Evolutionary conservation across 2,329 filamentous ascomycete species (phyloP), one percentile per base, ranked within the genome.

Genomic region (Clonostachys solani): DNA sequence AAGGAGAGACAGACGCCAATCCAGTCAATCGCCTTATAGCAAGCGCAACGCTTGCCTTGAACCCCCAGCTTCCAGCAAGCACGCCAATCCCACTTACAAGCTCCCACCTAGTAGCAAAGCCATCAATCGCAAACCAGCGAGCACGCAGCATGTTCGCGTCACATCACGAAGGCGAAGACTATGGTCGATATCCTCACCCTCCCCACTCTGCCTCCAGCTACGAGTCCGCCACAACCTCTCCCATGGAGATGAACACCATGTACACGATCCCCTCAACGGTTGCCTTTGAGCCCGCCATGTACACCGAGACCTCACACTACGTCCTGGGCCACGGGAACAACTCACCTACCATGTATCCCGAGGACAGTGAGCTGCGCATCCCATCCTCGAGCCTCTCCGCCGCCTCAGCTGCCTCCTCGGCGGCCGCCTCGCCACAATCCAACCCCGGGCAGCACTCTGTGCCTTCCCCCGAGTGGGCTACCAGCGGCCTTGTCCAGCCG

Each of bases 401-500:
- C 50, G 75, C 74, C 19, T 86, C 80, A 49, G 83, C 66, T 47
- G 79, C 71, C 45, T 87, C 84, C 2, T 87, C 84, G 9, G 81
- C 80, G 46, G 78, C 84, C 51, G 83, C 83, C 48, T 88, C 84
- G 18, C 84, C 84, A 23, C 80, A 82, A 56, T 84, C 83, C 2
- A 76, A 78, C 52, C 75, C 79, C 57, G 75, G 77, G 47, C 78
- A 79, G 54, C 65, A 77, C 52, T 78, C 33, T 35, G 33, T 78
- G 50, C 71, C 72, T 56, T 74, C 80, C 44, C 72, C 81, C 42
- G 79, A 83, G 50, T 87, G 83, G 80, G 64, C 74, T 53, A 65
- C 72, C 42, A 43, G 12, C 29, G 40, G 41, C 37, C 79, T 76
- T 44, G 71, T 86, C 47, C 80, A 77, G 54, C 84, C 84, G 33